Evolutionary conservation across 306 rosid genomes (phyloP), one percentile per base, ranked within the genome.

Genomic region (Spatholobus suberectus): DNA sequence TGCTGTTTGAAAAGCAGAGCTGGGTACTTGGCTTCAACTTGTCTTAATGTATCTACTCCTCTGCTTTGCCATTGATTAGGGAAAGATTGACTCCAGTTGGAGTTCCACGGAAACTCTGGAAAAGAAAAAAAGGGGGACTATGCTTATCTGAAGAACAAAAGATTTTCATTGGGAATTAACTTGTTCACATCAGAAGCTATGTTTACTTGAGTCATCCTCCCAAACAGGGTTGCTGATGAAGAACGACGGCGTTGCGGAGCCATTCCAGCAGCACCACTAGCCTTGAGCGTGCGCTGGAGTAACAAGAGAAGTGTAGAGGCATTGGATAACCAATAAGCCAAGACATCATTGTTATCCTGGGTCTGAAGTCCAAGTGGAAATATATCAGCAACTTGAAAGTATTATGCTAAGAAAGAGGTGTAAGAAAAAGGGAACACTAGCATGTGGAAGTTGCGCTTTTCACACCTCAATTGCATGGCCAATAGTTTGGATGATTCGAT

Each of bases 1-100:
- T 94, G 98, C 88, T 96, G 98, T 87, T 94, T 96, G 82, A 96
- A 94, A 78, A 96, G 89, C 75, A 96, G 86, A 32, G 98, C 97
- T 18, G 97, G 99, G 85, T 96, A 96, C 83, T 91, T 94, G 66
- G 97, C 97, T 89, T 96, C 99, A 81, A 96, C 98, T 89, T 94
- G 99, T 79, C 97, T 89, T 61, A 91, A 81, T 35, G 93, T 90
- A 73, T 96, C 98, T 76, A 88, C 89, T 72, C 99, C 90, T 71
- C 94, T 90, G 79, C 83, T 82, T 61, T 79, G 46, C 90, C 90
- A 55, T 77, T 80, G 79, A 87, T 75, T 47, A 83, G 78, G 77
- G 89, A 54, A 54, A 89, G 76, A 82, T 85, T 85, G 76, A 87
- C 89, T 80, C 90, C 92, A 43, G 78, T 18, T 68, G 90, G 87